These are phyloP conservation scores for Sporothrix phasma DNA, from an alignment of 2,329 filamentous ascomycete genomes.

Conservation along the genomic window DNA sequence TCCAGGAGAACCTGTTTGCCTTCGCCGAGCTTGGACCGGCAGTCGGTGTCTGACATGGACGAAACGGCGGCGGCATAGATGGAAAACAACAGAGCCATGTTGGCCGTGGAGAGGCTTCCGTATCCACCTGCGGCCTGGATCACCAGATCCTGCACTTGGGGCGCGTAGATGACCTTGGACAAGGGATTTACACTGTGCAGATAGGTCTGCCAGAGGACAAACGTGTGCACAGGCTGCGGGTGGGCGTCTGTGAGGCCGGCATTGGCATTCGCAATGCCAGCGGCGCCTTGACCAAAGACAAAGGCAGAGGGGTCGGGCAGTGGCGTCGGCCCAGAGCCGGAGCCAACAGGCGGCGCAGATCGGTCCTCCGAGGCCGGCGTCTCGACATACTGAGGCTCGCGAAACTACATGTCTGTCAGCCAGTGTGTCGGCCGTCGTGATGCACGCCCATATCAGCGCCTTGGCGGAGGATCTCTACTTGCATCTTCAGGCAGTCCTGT, in stretches of 20 bases:
- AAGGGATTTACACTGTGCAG: conserved; percentile 43
- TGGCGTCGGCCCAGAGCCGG: conserved; percentile 28
- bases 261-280: not conserved
- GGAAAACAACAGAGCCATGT: conserved; percentile 31
- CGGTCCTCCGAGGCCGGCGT: conserved; percentile 15
- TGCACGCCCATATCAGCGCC: not conserved
- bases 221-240: conserved; percentile 26
- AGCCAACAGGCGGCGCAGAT: conserved; percentile 27
- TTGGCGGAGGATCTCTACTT: too few species aligned
- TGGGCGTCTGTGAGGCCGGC: conserved; percentile 23
- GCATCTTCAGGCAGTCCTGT: conserved; percentile 20
- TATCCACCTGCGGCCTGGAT: conserved; percentile 15
- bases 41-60: conserved; percentile 44
- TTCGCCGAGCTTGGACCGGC: conserved; percentile 10
- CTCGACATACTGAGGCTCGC: conserved; percentile 17
- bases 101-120: conserved; percentile 13
- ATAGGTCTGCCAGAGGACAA: conserved; percentile 33
- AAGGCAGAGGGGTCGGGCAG: conserved; percentile 33
- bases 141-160: conserved; percentile 31
- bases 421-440: too few species aligned
- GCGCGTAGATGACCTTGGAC: conserved; percentile 41
- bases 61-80: conserved; percentile 45
- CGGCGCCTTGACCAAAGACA: conserved; percentile 13
- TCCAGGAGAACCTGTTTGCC: not conserved
- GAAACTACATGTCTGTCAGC: conserved; percentile 15